A percentile compares a stretch with the other conserved stretches of the same genome.
phyloP scores from a whole-genome alignment of 345 rosid genomes.

The Rhodamnia rubescens region DNA sequence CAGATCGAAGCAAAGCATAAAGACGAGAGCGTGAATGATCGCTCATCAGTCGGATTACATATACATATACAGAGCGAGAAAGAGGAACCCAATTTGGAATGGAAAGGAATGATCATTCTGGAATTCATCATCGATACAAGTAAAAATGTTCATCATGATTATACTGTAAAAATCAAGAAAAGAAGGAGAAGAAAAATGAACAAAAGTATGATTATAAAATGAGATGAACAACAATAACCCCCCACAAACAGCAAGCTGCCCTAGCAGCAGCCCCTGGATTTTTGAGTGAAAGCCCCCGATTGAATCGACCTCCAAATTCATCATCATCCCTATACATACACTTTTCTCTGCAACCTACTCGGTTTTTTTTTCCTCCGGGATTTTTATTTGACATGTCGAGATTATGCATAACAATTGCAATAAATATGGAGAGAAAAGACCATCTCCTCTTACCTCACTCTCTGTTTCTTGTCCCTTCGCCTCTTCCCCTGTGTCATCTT shows the following conservation, averaged over 20 bases:
- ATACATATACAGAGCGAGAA: background rate
- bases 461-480: background rate
- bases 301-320: constrained; percentile 21
- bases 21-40: background rate
- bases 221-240: constrained; percentile 25
- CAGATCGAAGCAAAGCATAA: background rate
- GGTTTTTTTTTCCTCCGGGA: background rate
- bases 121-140: constrained; percentile 33
- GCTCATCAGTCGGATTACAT: background rate
- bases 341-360: constrained; percentile 39
- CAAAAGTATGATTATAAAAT: constrained; percentile 34
- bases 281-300: background rate
- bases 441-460: constrained; percentile 35
- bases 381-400: constrained; percentile 21
- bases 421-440: constrained; percentile 28
- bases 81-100: background rate
- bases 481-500: constrained; percentile 1
- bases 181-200: constrained; percentile 7
- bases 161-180: constrained; percentile 20
- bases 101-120: background rate
- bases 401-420: constrained; percentile 42
- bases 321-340: constrained; percentile 57
- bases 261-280: constrained; percentile 4
- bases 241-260: constrained; percentile 22
- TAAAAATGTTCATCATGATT: constrained; percentile 31